Evolutionary conservation across 2,329 filamentous ascomycete genomes (phyloP).

Genomic region (Ophiocordyceps camponoti-saundersi): DNA sequence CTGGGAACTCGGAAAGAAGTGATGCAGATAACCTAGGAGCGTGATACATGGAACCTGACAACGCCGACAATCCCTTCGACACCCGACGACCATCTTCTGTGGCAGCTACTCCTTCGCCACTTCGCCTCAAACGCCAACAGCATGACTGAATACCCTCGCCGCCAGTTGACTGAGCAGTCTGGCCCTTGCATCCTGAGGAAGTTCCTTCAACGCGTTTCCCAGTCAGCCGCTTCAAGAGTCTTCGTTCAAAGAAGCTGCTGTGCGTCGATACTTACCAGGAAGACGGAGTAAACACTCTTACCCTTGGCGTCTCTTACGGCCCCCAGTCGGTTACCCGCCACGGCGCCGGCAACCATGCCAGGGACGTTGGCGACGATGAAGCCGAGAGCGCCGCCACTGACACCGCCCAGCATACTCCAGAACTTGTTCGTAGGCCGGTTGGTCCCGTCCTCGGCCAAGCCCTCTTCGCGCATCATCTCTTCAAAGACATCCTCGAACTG

Average conservation of each 20-base stretch:
- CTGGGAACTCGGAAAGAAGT: background rate
- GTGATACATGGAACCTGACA: background rate
- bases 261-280: constrained; percentile 31
- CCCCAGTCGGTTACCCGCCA: constrained; percentile 84
- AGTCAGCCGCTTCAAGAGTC: background rate
- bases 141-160: constrained; percentile 70
- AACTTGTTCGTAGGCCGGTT: constrained; percentile 52
- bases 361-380: constrained; percentile 93
- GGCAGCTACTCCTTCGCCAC: background rate
- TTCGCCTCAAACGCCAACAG: constrained; percentile 30
- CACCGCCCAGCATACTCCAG: constrained; percentile 71
- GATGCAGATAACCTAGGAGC: background rate
- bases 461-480: constrained; percentile 76
- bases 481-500: constrained; percentile 85
- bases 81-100: background rate
- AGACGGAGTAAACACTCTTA: constrained; percentile 90
- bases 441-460: constrained; percentile 56
- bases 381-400: constrained; percentile 77
- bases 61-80: background rate
- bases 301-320: constrained; percentile 77
- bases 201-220: constrained; percentile 32
- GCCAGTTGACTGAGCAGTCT: constrained; percentile 71
- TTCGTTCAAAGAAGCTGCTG: no score
- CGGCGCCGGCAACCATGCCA: constrained; percentile 73
- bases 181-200: constrained; percentile 69